Percentiles rank a stretch among this genome's conserved stretches.
Evolutionary conservation across 257 asterid species (phyloP).

Genomic region (Rhazya stricta): DNA sequence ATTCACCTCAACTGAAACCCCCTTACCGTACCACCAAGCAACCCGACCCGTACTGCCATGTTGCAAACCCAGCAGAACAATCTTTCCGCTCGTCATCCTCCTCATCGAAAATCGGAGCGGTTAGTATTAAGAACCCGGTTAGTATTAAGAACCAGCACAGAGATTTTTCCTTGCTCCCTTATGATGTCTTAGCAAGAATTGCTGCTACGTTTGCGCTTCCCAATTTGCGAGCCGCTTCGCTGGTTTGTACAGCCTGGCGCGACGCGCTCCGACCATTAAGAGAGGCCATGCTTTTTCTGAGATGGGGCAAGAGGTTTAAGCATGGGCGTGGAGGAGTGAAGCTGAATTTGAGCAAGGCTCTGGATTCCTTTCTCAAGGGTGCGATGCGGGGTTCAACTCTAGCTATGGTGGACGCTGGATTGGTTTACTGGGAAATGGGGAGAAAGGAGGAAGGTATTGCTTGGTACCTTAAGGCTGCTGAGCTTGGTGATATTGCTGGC

Average conservation of each 20-base stretch:
- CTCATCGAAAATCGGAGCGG: background rate
- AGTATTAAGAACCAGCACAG: background rate
- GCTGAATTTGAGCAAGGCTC: conserved; percentile 44
- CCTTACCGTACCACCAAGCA: conserved; percentile 17
- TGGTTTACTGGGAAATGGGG: conserved; percentile 75
- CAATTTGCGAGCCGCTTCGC: conserved; percentile 62
- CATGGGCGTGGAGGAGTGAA: conserved; percentile 68
- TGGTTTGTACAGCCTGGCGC: conserved; percentile 75
- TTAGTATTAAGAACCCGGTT: background rate
- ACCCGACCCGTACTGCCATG: background rate
- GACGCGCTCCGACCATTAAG: conserved; percentile 72
- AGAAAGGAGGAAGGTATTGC: conserved; percentile 42
- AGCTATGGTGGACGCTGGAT: conserved; percentile 85
- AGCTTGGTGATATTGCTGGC: conserved; percentile 67
- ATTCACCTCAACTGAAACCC: conserved; percentile 19
- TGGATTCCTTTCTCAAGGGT: conserved; percentile 63
- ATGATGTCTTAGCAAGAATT: conserved; percentile 48
- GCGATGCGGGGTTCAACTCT: conserved; percentile 85
- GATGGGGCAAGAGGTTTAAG: conserved; percentile 67
- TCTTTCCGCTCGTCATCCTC: conserved; percentile 11
- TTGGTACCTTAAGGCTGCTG: conserved; percentile 63
- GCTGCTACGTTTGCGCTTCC: conserved; percentile 49
- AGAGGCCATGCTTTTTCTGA: conserved; percentile 55
- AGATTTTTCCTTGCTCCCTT: conserved; percentile 58
- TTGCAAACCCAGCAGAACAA: background rate